phyloP scores from a whole-genome alignment of 2,329 filamentous ascomycete genomes.

The Cytospora piceicola region DNA sequence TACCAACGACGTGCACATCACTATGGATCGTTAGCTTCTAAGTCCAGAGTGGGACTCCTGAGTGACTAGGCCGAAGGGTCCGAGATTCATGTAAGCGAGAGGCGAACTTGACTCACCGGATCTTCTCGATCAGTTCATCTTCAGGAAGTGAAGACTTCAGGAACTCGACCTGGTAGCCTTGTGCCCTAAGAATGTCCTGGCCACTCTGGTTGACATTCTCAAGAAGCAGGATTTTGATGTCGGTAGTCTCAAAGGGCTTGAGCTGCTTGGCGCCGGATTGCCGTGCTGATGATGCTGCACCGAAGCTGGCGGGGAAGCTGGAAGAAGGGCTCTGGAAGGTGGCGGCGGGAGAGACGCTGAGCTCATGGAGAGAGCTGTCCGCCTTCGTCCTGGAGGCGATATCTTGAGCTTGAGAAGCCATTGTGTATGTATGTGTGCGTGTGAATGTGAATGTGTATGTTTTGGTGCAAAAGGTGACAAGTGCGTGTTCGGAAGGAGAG shows the following conservation, averaged over 20 bases:
- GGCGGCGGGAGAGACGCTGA: constrained; percentile 73
- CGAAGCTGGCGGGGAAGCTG: constrained; percentile 53
- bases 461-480: constrained; percentile 6
- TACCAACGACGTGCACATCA: constrained; percentile 95
- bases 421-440: constrained; percentile 6
- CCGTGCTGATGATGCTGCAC: constrained; percentile 33
- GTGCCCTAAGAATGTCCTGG: constrained; percentile 75
- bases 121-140: constrained; percentile 95
- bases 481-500: not conserved
- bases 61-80: not conserved
- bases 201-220: constrained; percentile 97
- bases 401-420: constrained; percentile 29
- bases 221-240: constrained; percentile 93
- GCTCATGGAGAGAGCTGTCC: constrained; percentile 55
- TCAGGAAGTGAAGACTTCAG: constrained; percentile 89
- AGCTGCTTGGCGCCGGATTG: constrained; percentile 65
- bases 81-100: not conserved
- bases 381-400: constrained; percentile 35
- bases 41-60: not conserved
- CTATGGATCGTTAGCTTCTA: constrained; percentile 49
- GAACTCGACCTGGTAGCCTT: constrained; percentile 96
- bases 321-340: constrained; percentile 75
- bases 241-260: constrained; percentile 93
- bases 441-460: too few relatives aligned
- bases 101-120: constrained; percentile 63